phyloP scores from a whole-genome alignment of 495 filamentous ascomycete genomes.

The Chlorociboria aeruginascens region DNA sequence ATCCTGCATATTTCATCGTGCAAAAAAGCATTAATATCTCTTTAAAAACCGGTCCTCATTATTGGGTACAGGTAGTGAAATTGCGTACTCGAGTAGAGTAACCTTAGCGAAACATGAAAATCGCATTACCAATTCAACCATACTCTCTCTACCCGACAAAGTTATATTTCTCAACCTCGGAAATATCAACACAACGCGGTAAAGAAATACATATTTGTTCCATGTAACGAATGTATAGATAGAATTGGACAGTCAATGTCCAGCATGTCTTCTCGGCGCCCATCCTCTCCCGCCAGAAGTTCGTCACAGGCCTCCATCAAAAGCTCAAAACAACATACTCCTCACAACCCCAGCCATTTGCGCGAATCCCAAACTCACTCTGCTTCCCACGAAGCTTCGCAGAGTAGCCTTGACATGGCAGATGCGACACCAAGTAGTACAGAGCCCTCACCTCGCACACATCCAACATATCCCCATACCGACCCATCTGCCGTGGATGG shows the following conservation, averaged over 20 bases:
- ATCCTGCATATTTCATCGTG: too few species aligned
- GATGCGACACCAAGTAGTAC: slow-evolving; percentile 8
- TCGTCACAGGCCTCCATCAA: not conserved
- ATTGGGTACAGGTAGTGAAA: too few species aligned
- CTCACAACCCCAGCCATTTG: slow-evolving; percentile 6
- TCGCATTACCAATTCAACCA: too few species aligned
- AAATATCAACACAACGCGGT: too few species aligned
- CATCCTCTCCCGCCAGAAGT: not conserved
- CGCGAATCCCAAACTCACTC: slow-evolving; percentile 9
- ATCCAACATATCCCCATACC: slow-evolving; percentile 8
- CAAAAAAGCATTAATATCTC: too few species aligned
- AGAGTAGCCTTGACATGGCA: not conserved
- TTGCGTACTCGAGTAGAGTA: too few species aligned
- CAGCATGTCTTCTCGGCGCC: not conserved
- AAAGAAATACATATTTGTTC: not conserved
- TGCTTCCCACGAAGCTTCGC: not conserved
- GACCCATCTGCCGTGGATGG: slow-evolving; percentile 7
- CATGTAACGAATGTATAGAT: not conserved
- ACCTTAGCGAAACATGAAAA: too few species aligned
- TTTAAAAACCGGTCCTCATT: too few species aligned
- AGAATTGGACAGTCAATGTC: not conserved
- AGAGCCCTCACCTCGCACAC: slow-evolving; percentile 10
- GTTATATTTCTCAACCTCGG: too few species aligned
- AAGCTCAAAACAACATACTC: slow-evolving; percentile 3
- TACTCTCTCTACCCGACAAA: too few species aligned